These are phyloP conservation scores for Aspergillus clavatus DNA, from an alignment of 2,329 filamentous ascomycete species.

Conservation along the genomic window DNA sequence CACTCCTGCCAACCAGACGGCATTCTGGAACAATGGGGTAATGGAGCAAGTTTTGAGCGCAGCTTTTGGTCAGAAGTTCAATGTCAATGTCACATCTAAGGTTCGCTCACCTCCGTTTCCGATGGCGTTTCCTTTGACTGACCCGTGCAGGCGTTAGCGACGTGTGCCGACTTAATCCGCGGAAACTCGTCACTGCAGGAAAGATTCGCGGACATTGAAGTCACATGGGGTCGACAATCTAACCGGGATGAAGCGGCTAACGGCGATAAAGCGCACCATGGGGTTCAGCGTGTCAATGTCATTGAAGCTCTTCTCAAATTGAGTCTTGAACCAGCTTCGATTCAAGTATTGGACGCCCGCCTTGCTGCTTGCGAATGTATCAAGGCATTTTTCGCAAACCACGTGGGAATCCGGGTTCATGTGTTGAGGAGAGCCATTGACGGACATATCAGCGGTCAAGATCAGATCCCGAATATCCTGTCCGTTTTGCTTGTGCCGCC, in stretches of 20 bases:
- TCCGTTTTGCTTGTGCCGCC: slow-evolving; percentile 71
- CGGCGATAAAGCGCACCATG: slow-evolving; percentile 40
- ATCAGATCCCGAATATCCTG: slow-evolving; percentile 83
- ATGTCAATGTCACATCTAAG: slow-evolving; percentile 76
- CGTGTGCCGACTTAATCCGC: slow-evolving; percentile 83
- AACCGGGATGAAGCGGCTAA: slow-evolving; percentile 25
- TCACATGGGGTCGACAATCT: slow-evolving; percentile 44
- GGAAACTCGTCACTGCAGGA: slow-evolving; percentile 78
- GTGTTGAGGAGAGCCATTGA: slow-evolving; percentile 86
- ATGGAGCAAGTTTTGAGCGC: slow-evolving; percentile 75
- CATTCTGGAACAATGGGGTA: slow-evolving; percentile 79
- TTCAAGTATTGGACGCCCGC: slow-evolving; percentile 70
- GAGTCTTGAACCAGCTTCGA: slow-evolving; percentile 62
- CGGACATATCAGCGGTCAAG: slow-evolving; percentile 69
- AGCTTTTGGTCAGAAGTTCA: slow-evolving; percentile 69
- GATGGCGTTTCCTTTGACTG: slow-evolving; percentile 4
- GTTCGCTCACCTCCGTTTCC: slow-evolving; percentile 35
- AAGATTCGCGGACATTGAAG: slow-evolving; percentile 79
- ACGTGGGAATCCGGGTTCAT: slow-evolving; percentile 74
- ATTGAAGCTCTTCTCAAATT: slow-evolving; percentile 89
- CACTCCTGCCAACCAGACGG: slow-evolving; percentile 75
- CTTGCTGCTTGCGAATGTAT: slow-evolving; percentile 84
- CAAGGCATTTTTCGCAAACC: slow-evolving; percentile 84
- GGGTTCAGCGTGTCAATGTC: slow-evolving; percentile 68
- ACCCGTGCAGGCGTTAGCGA: slow-evolving; percentile 62